Evolutionary conservation across 257 asterid genomes (phyloP), one percentile per base, ranked within the genome.

Genomic region (Galeopsis tetrahit): DNA sequence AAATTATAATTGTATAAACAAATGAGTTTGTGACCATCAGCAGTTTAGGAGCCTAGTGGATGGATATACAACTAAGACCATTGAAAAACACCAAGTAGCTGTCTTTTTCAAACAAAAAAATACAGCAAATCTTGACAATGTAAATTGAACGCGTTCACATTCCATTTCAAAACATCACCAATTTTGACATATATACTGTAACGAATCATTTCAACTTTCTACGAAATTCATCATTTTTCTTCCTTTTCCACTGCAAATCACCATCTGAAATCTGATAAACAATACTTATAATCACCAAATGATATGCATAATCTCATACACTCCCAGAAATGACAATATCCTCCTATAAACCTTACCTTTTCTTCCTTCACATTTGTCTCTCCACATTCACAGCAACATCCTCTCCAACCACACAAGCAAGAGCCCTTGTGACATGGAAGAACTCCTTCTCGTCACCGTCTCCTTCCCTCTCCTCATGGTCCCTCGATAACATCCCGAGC

Each of bases 381-480:
- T 14, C 71, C 58, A 57, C 58, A 21, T 68, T 61, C 17, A 78
- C 69, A 2, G 63, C 80, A 34, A 36, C 59, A 70, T 72, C 92
- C 36, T 85, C 95, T 40, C 72, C 88, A 32, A 77, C 66, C 59
- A 78, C 86, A 35, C 90, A 86, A 81, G 93, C 93, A 75, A 81
- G 69, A 38, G 86, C 96, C 51, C 85, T 92, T 10, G 49, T 88
- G 5, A 80, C 56, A 68, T 92, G 97, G 97, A 88, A 83, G 66
- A 77, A 63, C 80, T 80, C 78, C 74, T 60, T 84, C 58, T 31
- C 83, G 3, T 59, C 85, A 5, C 64, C 75, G 28, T 53, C 85
- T 31, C 21, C 89, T 17, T 49, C 69, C 61, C 88, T 91, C 49
- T 3, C 35, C 42, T 84, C 91, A 38, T 89, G 97, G 97, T 86